Base-by-base conservation (phyloP, 1,284 basidiomycete genomes). In the Malassezia cuniculi region DNA sequence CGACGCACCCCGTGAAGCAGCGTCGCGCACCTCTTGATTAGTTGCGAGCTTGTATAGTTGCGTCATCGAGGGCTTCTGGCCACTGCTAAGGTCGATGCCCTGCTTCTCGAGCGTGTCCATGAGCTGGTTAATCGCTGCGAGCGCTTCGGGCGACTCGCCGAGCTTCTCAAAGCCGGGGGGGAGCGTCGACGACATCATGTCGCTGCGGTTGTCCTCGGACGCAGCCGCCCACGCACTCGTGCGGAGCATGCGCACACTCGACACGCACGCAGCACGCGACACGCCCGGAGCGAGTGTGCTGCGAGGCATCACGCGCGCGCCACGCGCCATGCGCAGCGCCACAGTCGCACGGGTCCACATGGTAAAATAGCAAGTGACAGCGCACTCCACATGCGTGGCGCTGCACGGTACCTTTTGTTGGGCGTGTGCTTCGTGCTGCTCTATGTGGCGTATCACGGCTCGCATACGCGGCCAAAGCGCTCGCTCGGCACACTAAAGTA, bases 151-250 rank as follows among this genome's bases (percentile, higher is more conserved):
- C 5, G 44, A 45, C 34, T 54, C 36, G 3, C 48, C 50, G 3
- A 60, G 41, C 38, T 60, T 60, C 38, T 60, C 57, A 20, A 60
- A 55, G 18, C 57, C 57, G 24, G 52, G 45, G 1, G 57, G 57
- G 6, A 60, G 39, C 17, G 42, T 15, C 22, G 27, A n/a, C n/a
- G n/a, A 22, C 8, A 34, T 31, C 32, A 34, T 26, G 27, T 31
- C 20, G 12, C 25, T 20, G 17, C 42, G 36, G 12, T 21, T 20
- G 37, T 45, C 42, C 16, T 45, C 42, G 2, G 42, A 34, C 10
- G 42, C 42, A 11, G 15, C 18, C 21, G 10, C 26, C 20, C 8
- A 11, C 9, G 19, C 26, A 5, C 9, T 19, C 21, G 30, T 43
- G 14, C 16, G 30, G 16, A 43, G 32, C 6, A 5, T 4, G 21